Base-by-base conservation (phyloP, 805 yeast species). In the Cyberlindnera misumaiensis region DNA sequence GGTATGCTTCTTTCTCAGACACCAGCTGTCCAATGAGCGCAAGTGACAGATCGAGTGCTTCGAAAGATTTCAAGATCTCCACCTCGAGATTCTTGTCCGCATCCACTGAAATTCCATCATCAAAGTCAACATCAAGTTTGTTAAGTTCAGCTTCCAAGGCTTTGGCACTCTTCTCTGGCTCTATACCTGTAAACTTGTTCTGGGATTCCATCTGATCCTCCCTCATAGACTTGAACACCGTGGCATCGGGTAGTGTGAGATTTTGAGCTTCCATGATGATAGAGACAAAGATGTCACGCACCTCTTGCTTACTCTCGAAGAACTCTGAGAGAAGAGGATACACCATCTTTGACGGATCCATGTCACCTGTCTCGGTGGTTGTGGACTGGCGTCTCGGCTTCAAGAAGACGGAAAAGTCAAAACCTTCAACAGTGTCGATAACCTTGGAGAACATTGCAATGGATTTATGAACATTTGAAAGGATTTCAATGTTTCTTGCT, bases 191-290 rank as follows among this genome's bases (percentile, higher is more conserved):
- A 10, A 64, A 64, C 20, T 67, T 58, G 39, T 67, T 62, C 35
- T 66, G 65, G 28, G 42, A 27, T 9, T 46, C 50, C 10, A 48
- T 5, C 4, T 35, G 34, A 28, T 80, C 84, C 24, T 77, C 79
- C 41, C 69, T 70, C 61, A 82, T 65, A 0, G 82, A 74, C 36
- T 69, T 67, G 58, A 84, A 84, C 2, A 79, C 80, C 42, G 82
- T 87, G 1, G 93, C 87, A 53, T 84, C 94, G 22, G 71, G 75
- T 10, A 83, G 59, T 0, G 93, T 81, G 10, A 84, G 60, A 11
- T 77, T 67, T 53, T 85, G 95, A 0, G 83, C 70, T 34, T 79
- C 75, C 70, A 84, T 72, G 10, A 85, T 66, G 5, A 83, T 65
- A 22, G 70, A 70, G 3, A 77, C 64, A 25, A 80, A 64, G 4